Evolutionary conservation across 345 rosid genomes (phyloP), one percentile per base, ranked within the genome.

Genomic region (Euphorbia lathyris): DNA sequence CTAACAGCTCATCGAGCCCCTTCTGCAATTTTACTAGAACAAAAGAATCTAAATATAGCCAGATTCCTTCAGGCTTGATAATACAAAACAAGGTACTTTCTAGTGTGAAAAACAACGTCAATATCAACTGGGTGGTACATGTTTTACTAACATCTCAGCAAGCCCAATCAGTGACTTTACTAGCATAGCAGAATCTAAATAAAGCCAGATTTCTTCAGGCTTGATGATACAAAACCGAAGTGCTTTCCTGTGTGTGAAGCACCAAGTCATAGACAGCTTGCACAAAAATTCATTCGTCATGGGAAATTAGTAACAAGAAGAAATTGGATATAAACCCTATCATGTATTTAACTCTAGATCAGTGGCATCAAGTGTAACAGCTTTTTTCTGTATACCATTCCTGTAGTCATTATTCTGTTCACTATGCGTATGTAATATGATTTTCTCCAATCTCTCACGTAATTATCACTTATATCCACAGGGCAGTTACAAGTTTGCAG

Each of bases 201-300:
- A 51, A 0, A 8, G 8, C 48, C 12, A 4, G 11, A 19, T 65
- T 65, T 25, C 42, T 16, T 45, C 57, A 45, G 20, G 56, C 36
- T 43, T 65, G 34, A 19, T 26, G 53, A 65, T 51, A 47, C 23
- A 65, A 19, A 66, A 66, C 4, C n/a, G 47, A 48, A 66, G 27
- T 20, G 17, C 6, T 42, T 48, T 26, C 10, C 11, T 16, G 14
- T 17, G 34, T 12, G 34, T 55, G 52, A 64, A 23, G 67, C 52
- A 25, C n/a, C 52, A 45, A 10, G 20, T 45, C 55, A 29, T 5
- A 45, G 55, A 64, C 36, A 64, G 19, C 58, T 65, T 45, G 68
- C 20, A 7, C 2, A 65, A 9, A 51, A 65, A 65, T 27, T 7
- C 51, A 9, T 52, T 25, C 42, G 9, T 47, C 69, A 53, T 29